Base-by-base conservation (phyloP, 176 grass and related monocot species). In the Triticum turgidum region DNA sequence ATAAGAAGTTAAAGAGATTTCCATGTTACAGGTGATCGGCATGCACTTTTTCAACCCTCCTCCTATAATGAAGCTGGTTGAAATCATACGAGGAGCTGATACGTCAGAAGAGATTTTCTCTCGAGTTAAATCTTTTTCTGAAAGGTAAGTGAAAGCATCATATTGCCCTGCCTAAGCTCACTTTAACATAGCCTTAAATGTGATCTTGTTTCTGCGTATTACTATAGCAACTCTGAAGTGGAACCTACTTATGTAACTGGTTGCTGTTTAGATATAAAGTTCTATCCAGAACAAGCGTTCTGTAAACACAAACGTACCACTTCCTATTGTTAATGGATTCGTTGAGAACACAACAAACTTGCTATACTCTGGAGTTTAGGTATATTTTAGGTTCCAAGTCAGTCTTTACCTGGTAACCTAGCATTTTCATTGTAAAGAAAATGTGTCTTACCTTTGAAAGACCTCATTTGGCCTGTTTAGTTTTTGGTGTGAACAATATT, bases 41-140 rank as follows among this genome's bases (percentile, higher is more conserved):
- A 91, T 99, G 94, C 97, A 96, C 77, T 99, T 99, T 41, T 92
- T 96, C 71, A 99, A 99, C 86, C 97, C 97, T 67, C 97, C 97
- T 62, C 94, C 94, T 17, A 87, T 99, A 80, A 99, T 99, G 97
- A 96, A 94, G 83, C 21, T 96, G 91, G 85, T 99, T 79, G 97
- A 96, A 91, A 99, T 99, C 42, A 89, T 99, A 70, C 90, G 86
- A 86, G 94, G 94, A 72, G 94, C 97, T 63, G 94, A 94, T 86
- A 96, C 94, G 21, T 96, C 94, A 81, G 92, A 94, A 39, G 82
- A 87, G 67, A 88, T 96, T 81, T 96, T 98, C 75, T 44, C 65
- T 63, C 82, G 7, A 9, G 88, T 94, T 61, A 98, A 94, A 96
- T 85, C 84, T 52, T 96, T 98, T 78, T 88, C 94, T 2, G 92